Evolutionary conservation across 1,284 basidiomycete genomes (phyloP).

Genomic region (Cutaneotrichosporon cutaneum): DNA sequence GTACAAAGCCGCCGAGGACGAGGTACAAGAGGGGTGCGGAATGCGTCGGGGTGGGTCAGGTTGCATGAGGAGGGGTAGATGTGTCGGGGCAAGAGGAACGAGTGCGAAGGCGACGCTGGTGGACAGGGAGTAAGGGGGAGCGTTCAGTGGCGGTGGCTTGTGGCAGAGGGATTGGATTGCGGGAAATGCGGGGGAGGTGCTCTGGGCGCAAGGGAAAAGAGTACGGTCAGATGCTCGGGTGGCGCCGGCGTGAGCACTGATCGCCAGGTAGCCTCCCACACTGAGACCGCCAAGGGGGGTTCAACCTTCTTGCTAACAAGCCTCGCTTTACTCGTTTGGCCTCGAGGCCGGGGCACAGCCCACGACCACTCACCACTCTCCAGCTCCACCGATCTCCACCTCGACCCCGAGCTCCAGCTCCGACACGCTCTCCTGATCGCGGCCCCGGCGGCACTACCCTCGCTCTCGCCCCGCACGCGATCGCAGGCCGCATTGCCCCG

Average conservation of each 20-base stretch:
- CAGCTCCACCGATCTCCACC: background rate
- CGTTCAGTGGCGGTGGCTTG: no score
- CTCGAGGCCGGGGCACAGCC: background rate
- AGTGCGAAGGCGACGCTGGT: no score
- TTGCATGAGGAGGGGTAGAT: no score
- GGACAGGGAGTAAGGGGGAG: no score
- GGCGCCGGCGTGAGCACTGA: slow-evolving; percentile 3
- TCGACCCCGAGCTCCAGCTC: background rate
- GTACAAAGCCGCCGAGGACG: background rate
- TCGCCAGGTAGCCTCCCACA: background rate
- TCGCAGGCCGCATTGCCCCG: background rate
- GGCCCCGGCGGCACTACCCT: background rate
- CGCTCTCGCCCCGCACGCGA: background rate
- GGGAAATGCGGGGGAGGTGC: no score
- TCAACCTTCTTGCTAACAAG: background rate
- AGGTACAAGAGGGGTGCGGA: no score
- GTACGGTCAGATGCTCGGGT: slow-evolving; percentile 3
- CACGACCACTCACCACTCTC: background rate
- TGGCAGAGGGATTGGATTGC: no score
- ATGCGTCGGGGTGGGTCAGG: no score
- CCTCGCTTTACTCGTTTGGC: background rate
- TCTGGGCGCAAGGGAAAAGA: no score
- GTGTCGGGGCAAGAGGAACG: no score
- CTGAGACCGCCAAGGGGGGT: background rate
- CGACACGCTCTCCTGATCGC: background rate